Base-by-base conservation (phyloP, 192 early-diverging fungal species). In the Spizellomyces punctatus region DNA sequence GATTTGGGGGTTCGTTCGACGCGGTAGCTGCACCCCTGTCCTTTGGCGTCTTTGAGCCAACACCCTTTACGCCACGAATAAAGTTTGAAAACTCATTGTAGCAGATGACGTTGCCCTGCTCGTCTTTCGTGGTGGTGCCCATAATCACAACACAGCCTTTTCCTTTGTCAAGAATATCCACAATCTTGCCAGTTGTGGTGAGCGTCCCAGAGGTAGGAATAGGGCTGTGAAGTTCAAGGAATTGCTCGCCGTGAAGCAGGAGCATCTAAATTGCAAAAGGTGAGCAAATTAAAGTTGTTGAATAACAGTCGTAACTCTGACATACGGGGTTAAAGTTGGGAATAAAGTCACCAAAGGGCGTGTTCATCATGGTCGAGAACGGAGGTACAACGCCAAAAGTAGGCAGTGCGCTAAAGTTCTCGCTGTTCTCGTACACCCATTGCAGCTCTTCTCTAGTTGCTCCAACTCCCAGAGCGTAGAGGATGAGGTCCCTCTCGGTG, bases 221-320 rank as follows among this genome's bases (percentile, higher is more conserved):
- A 27, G 93, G 90, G 58, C 91, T 90, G 72, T 94, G 84, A 72
- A 98, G 72, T 72, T 92, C 90, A 59, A 96, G 80, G 83, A 91
- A 98, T 85, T 99, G 98, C 85, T 99, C 96, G 74, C 96, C 96
- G 82, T 99, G 98, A 58, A 99, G 86, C 64, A 99, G 88, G 93
- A 96, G 94, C 94, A 96, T 96, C 76, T 86, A 61, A 36, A 36
- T 0, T 36, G 0, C 27, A 36, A 36, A 36, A 36, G 0, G 27
- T 36, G 66, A 5, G 5, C 12, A 27, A 42, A 55, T 19, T 0
- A 55, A n/a, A 19, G 36, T 49, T 43, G 10, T 22, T 74, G 12
- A 54, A 46, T 2, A 21, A 19, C 3, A 74, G 16, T n/a, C 63
- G 1, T 14, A 76, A 2, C 3, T 36, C 27, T 36, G 27, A 70